Evolutionary conservation across 2,329 filamentous ascomycete species (phyloP).

Genomic region (Alternaria arbusti): DNA sequence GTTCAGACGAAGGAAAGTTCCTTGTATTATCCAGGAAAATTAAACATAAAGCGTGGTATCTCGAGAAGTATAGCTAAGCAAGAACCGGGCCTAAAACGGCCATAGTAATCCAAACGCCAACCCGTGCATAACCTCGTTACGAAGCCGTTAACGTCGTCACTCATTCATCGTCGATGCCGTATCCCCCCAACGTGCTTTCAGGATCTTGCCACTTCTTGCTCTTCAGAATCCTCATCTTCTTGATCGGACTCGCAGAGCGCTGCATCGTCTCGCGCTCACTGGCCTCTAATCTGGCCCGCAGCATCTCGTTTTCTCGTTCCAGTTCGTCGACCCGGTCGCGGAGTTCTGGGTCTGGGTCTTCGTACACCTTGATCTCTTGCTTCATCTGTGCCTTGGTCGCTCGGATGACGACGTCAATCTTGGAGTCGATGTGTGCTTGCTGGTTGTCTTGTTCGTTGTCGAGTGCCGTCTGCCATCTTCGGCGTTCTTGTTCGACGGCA

Average conservation of each 20-base stretch:
- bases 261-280: constrained; percentile 49
- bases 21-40: background rate
- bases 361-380: constrained; percentile 51
- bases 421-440: constrained; percentile 86
- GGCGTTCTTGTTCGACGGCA: constrained; percentile 74
- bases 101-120: background rate
- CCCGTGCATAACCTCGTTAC: constrained; percentile 6
- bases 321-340: constrained; percentile 47
- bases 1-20: background rate
- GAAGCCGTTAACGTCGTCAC: background rate
- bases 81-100: background rate
- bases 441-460: constrained; percentile 77
- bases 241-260: constrained; percentile 52
- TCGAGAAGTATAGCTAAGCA: constrained; percentile 3
- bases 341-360: constrained; percentile 50
- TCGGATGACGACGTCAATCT: constrained; percentile 75
- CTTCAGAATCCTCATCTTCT: constrained; percentile 59
- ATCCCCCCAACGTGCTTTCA: constrained; percentile 22
- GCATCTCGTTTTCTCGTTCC: constrained; percentile 53
- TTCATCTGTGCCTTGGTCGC: constrained; percentile 53
- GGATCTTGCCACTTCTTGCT: constrained; percentile 55
- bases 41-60: constrained; percentile 10
- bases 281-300: constrained; percentile 47
- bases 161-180: constrained; percentile 29
- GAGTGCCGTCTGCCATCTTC: constrained; percentile 80